Conservation (phyloP, 768 basidiomycete genomes). For the Calocera viscosa region DNA sequence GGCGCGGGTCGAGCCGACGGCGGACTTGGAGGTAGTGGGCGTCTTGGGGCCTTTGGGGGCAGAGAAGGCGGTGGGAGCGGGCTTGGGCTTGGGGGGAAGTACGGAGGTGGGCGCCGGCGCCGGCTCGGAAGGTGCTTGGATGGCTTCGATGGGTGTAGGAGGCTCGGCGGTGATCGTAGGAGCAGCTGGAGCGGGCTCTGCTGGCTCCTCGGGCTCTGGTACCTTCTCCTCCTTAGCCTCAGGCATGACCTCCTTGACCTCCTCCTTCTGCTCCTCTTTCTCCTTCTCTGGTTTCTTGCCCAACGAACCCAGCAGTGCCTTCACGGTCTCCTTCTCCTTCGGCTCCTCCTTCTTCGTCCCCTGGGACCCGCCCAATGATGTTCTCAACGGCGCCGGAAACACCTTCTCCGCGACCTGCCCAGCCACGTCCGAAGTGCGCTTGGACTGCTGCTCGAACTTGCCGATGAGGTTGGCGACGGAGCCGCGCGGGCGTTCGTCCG, state of each 20-base stretch:
- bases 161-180: too few species aligned
- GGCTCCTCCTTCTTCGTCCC: neutral
- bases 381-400: neutral
- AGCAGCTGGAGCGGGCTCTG: constrained; percentile 3
- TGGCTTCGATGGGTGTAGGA: neutral
- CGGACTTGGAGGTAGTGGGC: neutral
- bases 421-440: constrained; percentile 40
- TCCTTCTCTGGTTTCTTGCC: too few species aligned
- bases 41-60: neutral
- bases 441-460: constrained; percentile 71
- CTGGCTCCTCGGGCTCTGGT: constrained; percentile 17
- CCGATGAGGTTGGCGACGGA: constrained; percentile 87
- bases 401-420: constrained; percentile 48
- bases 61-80: neutral
- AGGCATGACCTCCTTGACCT: constrained; percentile 15
- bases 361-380: neutral
- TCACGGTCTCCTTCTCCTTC: constrained; percentile 33
- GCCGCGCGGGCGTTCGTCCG: constrained; percentile 76
- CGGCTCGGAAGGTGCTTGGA: constrained; percentile 15
- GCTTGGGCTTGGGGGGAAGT: constrained; percentile 13
- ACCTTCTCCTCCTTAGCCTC: constrained; percentile 13
- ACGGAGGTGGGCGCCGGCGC: constrained; percentile 13
- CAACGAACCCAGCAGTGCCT: constrained; percentile 52
- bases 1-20: neutral
- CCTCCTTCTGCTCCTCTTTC: constrained; percentile 18